A percentile compares a stretch with the other conserved stretches of the same genome.
Evolutionary conservation across 768 basidiomycete species (phyloP).

Genomic region (Scleroderma bovista): DNA sequence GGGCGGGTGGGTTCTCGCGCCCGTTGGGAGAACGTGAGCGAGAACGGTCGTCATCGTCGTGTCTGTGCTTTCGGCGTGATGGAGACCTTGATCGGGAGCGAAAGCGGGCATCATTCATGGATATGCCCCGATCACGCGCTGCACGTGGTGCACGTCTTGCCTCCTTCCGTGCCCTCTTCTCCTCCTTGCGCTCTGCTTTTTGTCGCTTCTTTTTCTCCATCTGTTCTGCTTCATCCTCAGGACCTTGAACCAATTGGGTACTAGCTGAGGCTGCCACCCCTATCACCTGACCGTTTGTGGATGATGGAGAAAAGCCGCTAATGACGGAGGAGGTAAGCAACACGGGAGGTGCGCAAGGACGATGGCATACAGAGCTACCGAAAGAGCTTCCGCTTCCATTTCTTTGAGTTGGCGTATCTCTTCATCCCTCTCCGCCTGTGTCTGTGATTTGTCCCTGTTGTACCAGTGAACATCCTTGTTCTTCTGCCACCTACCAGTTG

Average conservation of each 20-base stretch:
- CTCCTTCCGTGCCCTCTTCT: slow-evolving; percentile 53
- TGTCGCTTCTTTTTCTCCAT: slow-evolving; percentile 42
- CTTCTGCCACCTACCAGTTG: slow-evolving; percentile 95
- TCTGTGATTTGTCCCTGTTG: slow-evolving; percentile 48
- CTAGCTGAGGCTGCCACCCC: slow-evolving; percentile 14
- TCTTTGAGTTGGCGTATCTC: slow-evolving; percentile 84
- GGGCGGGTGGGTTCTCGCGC: slow-evolving; percentile 14
- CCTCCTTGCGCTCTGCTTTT: slow-evolving; percentile 55
- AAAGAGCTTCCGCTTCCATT: slow-evolving; percentile 82
- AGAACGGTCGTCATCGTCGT: slow-evolving; percentile 22
- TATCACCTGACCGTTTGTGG: slow-evolving; percentile 28
- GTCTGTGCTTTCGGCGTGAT: slow-evolving; percentile 8
- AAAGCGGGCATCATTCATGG: slow-evolving; percentile 4
- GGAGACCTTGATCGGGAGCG: slow-evolving; percentile 36
- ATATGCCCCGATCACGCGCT: slow-evolving; percentile 21
- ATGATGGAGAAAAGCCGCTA: slow-evolving; percentile 69
- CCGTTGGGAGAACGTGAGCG: slow-evolving; percentile 21
- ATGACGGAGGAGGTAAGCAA: slow-evolving; percentile 2
- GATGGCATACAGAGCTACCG: slow-evolving; percentile 63
- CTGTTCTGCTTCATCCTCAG: slow-evolving; percentile 25
- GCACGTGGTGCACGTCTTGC: slow-evolving; percentile 35
- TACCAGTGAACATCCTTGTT: slow-evolving; percentile 98
- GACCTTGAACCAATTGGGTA: slow-evolving; percentile 10
- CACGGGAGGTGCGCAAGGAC: not conserved
- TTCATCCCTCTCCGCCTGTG: slow-evolving; percentile 48